phyloP scores from a whole-genome alignment of 2,329 filamentous ascomycete genomes.

The Plenodomus lindquistii region DNA sequence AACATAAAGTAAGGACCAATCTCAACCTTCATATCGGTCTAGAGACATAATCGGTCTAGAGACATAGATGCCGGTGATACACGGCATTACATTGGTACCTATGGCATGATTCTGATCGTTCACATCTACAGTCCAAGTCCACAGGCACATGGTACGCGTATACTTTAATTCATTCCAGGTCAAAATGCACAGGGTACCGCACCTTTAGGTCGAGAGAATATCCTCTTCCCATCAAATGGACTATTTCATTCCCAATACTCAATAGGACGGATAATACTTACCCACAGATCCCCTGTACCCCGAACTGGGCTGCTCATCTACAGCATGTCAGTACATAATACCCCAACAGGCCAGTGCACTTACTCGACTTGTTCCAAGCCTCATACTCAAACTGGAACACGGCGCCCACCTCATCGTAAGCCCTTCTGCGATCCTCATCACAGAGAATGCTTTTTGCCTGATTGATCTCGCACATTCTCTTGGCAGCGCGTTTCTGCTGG shows the following conservation, averaged over 20 bases:
- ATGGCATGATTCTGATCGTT: too few relatives aligned
- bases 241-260: neutral
- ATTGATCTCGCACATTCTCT: conserved; percentile 5
- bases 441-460: conserved; percentile 3
- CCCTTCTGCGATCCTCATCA: conserved; percentile 4
- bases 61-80: too few relatives aligned
- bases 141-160: too few relatives aligned
- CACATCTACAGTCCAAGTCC: too few relatives aligned
- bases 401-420: conserved; percentile 7
- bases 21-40: too few relatives aligned
- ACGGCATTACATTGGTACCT: too few relatives aligned
- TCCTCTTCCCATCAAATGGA: neutral
- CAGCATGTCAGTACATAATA: neutral
- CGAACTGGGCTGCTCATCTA: neutral
- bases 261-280: neutral
- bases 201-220: too few relatives aligned
- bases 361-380: conserved; percentile 5
- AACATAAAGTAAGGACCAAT: too few relatives aligned
- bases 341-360: neutral
- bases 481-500: neutral
- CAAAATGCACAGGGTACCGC: too few relatives aligned
- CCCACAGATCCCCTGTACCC: neutral
- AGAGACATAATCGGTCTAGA: too few relatives aligned
- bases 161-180: too few relatives aligned
- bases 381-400: conserved; percentile 1